A percentile compares a stretch with the other conserved stretches of the same genome.
Conservation (phyloP, 768 basidiomycete species). For the Mycena rebaudengoi region DNA sequence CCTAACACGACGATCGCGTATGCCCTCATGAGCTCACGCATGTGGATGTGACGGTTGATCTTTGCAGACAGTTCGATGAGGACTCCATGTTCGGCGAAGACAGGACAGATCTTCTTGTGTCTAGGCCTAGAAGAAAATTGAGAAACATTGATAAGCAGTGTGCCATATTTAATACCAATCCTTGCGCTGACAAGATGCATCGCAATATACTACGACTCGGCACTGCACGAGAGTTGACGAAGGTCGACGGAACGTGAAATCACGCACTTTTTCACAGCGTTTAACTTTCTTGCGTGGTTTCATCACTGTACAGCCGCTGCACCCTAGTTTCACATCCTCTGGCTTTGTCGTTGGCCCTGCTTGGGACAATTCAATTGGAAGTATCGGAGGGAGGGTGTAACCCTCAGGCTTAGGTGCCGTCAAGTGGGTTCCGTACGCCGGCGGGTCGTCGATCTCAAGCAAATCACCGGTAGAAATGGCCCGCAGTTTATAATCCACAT, state of each 20-base stretch:
- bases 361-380: neutral
- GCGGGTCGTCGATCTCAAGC: neutral
- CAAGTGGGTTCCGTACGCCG: neutral
- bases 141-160: neutral
- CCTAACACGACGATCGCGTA: neutral
- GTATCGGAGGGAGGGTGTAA: neutral
- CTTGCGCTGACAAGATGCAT: neutral
- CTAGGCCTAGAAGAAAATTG: neutral
- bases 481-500: neutral
- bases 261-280: neutral
- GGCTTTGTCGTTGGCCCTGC: neutral
- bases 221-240: neutral
- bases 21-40: neutral
- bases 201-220: neutral
- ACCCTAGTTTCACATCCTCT: neutral
- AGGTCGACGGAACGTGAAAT: neutral
- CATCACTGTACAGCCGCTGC: neutral
- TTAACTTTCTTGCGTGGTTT: neutral
- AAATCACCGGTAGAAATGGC: neutral
- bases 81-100: neutral
- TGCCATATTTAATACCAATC: neutral
- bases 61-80: neutral
- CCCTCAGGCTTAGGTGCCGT: neutral
- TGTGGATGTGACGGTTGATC: neutral
- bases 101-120: neutral